Percentiles rank a stretch among this genome's conserved stretches.
Conservation (phyloP, 1,139 yeast species). For the Taphrina wiesneri region DNA sequence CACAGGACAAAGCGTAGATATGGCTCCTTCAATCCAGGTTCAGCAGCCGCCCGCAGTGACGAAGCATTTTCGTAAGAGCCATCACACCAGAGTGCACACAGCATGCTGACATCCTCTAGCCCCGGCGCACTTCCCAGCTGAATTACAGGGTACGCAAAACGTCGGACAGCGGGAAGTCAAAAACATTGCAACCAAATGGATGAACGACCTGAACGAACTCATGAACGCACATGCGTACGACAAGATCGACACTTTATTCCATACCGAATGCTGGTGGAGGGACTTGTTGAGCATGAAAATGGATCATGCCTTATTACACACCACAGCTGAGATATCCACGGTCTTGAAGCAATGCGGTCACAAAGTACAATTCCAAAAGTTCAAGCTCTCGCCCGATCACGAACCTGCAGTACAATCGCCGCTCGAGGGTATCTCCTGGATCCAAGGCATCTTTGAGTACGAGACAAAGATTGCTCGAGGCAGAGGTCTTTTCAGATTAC, state of each 20-base stretch:
- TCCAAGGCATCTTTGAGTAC: conserved; percentile 47
- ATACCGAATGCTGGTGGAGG: conserved; percentile 15
- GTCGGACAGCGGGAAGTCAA: conserved; percentile 14
- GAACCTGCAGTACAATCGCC: conserved; percentile 16
- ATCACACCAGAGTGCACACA: not conserved
- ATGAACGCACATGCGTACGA: not conserved
- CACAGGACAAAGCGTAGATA: not conserved
- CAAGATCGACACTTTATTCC: conserved; percentile 2
- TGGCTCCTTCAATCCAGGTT: conserved; percentile 21
- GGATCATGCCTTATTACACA: conserved; percentile 19
- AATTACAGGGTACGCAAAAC: not conserved
- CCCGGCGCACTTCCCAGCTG: conserved; percentile 7
- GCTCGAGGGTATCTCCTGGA: conserved; percentile 41
- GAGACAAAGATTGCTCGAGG: conserved; percentile 47
- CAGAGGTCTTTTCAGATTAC: conserved; percentile 44
- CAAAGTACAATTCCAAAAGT: conserved; percentile 4
- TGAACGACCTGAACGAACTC: conserved; percentile 7
- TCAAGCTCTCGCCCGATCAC: conserved; percentile 5
- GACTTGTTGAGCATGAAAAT: conserved; percentile 10
- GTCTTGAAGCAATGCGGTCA: not conserved
- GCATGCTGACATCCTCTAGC: not conserved
- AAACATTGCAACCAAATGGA: conserved; percentile 7
- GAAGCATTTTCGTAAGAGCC: not conserved
- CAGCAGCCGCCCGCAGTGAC: conserved; percentile 5
- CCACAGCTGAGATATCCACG: conserved; percentile 4